Base-by-base conservation (phyloP, 176 grass and related monocot species). In the Chrysopogon serrulatus region DNA sequence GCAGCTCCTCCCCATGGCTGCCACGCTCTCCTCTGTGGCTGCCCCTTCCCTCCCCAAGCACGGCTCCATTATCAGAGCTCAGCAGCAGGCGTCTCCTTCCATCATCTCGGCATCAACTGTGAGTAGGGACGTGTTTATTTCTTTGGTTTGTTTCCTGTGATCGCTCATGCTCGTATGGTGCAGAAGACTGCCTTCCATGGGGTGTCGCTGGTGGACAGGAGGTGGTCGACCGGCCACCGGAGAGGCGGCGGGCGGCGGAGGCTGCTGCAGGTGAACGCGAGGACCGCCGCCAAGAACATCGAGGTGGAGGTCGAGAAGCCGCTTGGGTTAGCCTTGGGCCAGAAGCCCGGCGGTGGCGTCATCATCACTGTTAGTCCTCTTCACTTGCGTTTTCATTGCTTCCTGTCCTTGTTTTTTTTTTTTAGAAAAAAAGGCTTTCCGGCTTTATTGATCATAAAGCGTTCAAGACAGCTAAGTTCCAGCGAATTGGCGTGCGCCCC, bases 241-340 rank as follows among this genome's bases (percentile, higher is more conserved):
- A 84, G 65, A 79, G 85, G 44, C 49, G 2, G 77, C 10, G 14
- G 32, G 40, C 66, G 64, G 87, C 70, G 64, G 65, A 77, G 77
- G 71, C 53, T 90, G 73, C 78, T 95, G 10, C 90, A 94, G 87
- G 81, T 99, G 71, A 92, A 83, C 49, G 96, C 96, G 16, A 90
- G 79, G 77, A 89, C 96, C 0, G 87, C 93, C 2, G 74, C 93
- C 5, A 99, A 99, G 92, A 94, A 86, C 78, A 95, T 96, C 21
- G 96, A 99, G 87, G 93, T 89, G 21, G 96, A 99, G 57, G 93
- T 99, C 26, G 96, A 96, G 78, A 99, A 99, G 89, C 96, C 96
- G 8, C 93, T 99, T 6, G 96, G 96, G 6, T 66, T 99, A 61
- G 82, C 91, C 24, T 82, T 99, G 70, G 93, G 96, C 24, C 96